These are phyloP conservation scores for Phytophthora ramorum DNA, from an alignment of 352 stramenopile genomes.

Conservation along the genomic window DNA sequence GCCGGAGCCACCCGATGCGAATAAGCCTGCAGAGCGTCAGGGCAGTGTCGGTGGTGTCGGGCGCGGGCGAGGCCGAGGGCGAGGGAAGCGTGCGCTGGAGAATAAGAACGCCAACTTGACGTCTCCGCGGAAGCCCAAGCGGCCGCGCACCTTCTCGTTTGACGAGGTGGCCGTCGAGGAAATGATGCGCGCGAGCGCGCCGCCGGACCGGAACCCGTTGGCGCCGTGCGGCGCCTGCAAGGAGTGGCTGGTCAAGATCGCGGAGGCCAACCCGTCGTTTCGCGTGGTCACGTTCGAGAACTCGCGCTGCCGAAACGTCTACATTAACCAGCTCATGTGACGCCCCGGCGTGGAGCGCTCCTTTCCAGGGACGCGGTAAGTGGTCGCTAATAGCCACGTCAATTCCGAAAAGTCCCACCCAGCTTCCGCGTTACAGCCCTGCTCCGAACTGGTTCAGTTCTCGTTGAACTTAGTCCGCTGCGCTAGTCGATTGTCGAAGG, in stretches of 20 bases:
- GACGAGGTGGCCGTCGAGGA: slow-evolving; percentile 70
- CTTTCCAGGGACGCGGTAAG: background rate
- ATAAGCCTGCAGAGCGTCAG: background rate
- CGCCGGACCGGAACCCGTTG: slow-evolving; percentile 94
- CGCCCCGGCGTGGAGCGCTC: slow-evolving; percentile 10
- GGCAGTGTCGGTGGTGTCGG: background rate
- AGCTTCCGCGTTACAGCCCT: background rate
- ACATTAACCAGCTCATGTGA: slow-evolving; percentile 86
- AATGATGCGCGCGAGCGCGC: slow-evolving; percentile 39
- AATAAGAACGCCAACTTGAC: slow-evolving; percentile 40
- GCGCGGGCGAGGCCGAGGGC: slow-evolving; percentile 11
- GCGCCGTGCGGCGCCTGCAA: slow-evolving; percentile 98
- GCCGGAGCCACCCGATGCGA: background rate
- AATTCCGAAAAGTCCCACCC: slow-evolving; percentile 1
- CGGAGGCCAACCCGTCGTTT: slow-evolving; percentile 97
- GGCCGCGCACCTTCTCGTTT: slow-evolving; percentile 82
- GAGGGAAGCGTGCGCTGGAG: slow-evolving; percentile 34
- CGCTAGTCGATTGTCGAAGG: slow-evolving; percentile 14
- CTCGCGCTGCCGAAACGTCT: slow-evolving; percentile 92
- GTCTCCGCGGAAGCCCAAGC: slow-evolving; percentile 76
- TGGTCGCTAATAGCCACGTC: background rate
- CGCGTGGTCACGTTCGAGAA: slow-evolving; percentile 98
- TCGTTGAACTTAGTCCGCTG: slow-evolving; percentile 17
- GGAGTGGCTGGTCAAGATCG: slow-evolving; percentile 99
- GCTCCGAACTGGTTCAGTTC: background rate